A percentile compares a stretch with the other conserved stretches of the same genome.
Conservation (phyloP, 116 monocot species). For the Phalaenopsis hybrid region DNA sequence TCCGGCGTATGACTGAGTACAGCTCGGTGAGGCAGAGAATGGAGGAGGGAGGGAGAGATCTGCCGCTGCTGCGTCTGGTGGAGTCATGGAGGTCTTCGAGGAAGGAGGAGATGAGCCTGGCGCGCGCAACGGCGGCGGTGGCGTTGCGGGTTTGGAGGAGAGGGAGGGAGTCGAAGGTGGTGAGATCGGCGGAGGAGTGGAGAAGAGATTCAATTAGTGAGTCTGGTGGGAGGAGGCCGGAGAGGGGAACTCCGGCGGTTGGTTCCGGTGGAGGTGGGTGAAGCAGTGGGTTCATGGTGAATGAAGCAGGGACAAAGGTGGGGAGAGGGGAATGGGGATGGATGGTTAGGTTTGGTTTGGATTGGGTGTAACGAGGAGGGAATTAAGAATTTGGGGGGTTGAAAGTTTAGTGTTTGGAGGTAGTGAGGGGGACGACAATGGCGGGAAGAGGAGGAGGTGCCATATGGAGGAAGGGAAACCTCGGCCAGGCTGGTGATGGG, state of each 20-base stretch:
- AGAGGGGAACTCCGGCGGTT: not conserved
- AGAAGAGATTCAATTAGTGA: constrained; percentile 23
- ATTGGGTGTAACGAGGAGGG: not conserved
- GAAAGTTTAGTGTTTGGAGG: constrained; percentile 2
- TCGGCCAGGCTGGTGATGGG: not conserved
- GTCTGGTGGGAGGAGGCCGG: constrained; percentile 25
- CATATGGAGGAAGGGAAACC: constrained; percentile 17
- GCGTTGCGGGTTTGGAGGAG: constrained; percentile 29
- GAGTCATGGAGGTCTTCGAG: constrained; percentile 21
- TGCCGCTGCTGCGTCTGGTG: not conserved
- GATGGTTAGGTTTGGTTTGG: not conserved
- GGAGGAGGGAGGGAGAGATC: constrained; percentile 18
- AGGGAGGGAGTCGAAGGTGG: constrained; percentile 3
- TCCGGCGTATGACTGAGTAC: constrained; percentile 12
- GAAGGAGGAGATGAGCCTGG: constrained; percentile 24
- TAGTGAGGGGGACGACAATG: not conserved
- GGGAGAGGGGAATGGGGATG: not conserved
- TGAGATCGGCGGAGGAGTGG: constrained; percentile 14
- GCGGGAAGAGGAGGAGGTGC: not conserved
- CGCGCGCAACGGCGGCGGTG: constrained; percentile 7
- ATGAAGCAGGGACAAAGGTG: not conserved
- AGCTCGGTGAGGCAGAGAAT: constrained; percentile 27
- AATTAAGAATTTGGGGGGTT: constrained; percentile 1
- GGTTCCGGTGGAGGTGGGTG: not conserved
- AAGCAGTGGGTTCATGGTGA: not conserved